Evolutionary conservation across 1,284 basidiomycete genomes (phyloP), one percentile per base, ranked within the genome.

Genomic region (Schizopora paradoxa): DNA sequence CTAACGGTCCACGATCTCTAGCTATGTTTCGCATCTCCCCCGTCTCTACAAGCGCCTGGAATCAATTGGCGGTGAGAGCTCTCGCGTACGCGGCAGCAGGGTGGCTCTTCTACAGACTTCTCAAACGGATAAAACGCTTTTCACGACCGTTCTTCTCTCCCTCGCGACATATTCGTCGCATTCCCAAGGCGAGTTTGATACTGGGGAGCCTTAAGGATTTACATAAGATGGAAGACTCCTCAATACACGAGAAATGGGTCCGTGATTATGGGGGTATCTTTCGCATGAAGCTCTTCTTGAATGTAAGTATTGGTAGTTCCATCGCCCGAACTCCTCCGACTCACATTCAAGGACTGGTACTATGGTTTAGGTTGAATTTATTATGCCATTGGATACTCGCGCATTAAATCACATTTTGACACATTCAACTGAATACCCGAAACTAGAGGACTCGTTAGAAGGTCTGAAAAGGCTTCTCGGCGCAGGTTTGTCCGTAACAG

Each of bases 181-280:
- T 78, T 0, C 65, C 68, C 32, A 72, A 56, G 48, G 52, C 63
- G 1, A 75, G 72, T 54, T 69, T 66, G 49, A 51, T 85, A 16
- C 79, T 63, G 51, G 82, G 82, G 0, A 76, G 77, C 54, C 33
- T 77, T 43, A 63, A 58, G 40, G 67, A 75, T 4, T 66, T 80
- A 2, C 59, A 58, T 41, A 57, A 66, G 2, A 63, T 61, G 11
- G 61, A 58, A 7, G 70, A 64, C 50, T 64, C 62, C 2, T 63
- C 64, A 0, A 52, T 72, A 18, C 68, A 74, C 22, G 73, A 79
- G 43, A 56, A 70, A 56, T 86, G 83, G 82, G 58, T 69, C 0
- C 54, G 65, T 32, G 52, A 76, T 48, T 80, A 80, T 51, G 82
- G 83, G 0, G 58, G 51, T 4, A 76, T 72, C 0, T 54, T 82